These are phyloP conservation scores for Penicillium occitanis DNA, from an alignment of 2,329 filamentous ascomycete species.

Conservation along the genomic window DNA sequence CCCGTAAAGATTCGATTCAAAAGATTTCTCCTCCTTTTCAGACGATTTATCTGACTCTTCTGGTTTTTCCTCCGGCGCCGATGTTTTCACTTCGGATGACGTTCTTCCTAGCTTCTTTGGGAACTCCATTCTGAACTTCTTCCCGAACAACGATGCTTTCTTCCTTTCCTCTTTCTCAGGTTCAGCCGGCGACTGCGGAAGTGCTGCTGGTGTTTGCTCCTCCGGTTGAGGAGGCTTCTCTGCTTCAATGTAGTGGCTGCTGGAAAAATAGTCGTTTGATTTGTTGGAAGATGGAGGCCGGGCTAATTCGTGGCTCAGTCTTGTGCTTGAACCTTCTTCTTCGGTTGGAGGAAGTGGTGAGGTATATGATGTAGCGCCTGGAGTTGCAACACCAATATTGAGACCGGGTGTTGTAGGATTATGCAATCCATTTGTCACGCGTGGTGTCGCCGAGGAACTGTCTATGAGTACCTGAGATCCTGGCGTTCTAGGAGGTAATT, in stretches of 20 bases:
- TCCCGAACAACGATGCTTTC: conserved; percentile 67
- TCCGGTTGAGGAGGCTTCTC: conserved; percentile 53
- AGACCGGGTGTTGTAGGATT: conserved; percentile 71
- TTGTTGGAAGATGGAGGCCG: conserved; percentile 60
- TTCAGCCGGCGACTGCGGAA: conserved; percentile 55
- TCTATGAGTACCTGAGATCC: conserved; percentile 10
- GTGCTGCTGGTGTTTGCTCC: conserved; percentile 46
- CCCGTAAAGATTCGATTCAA: conserved; percentile 49
- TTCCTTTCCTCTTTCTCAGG: conserved; percentile 63
- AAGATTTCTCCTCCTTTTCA: conserved; percentile 49
- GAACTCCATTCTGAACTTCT: conserved; percentile 74
- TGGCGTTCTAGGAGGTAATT: conserved; percentile 16
- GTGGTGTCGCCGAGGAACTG: conserved; percentile 53
- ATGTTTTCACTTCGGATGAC: conserved; percentile 68
- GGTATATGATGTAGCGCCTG: conserved; percentile 46
- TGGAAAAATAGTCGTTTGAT: conserved; percentile 74
- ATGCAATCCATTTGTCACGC: conserved; percentile 61
- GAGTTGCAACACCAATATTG: conserved; percentile 75
- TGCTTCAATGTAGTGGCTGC: conserved; percentile 50
- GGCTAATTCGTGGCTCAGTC: conserved; percentile 50
- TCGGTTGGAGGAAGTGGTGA: conserved; percentile 32
- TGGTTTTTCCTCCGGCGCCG: conserved; percentile 70
- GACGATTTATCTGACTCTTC: conserved; percentile 56
- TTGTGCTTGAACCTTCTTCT: conserved; percentile 34
- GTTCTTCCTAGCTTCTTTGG: conserved; percentile 79